Evolutionary conservation across 2,329 filamentous ascomycete species (phyloP).

Genomic region (Trichoderma atroviride): DNA sequence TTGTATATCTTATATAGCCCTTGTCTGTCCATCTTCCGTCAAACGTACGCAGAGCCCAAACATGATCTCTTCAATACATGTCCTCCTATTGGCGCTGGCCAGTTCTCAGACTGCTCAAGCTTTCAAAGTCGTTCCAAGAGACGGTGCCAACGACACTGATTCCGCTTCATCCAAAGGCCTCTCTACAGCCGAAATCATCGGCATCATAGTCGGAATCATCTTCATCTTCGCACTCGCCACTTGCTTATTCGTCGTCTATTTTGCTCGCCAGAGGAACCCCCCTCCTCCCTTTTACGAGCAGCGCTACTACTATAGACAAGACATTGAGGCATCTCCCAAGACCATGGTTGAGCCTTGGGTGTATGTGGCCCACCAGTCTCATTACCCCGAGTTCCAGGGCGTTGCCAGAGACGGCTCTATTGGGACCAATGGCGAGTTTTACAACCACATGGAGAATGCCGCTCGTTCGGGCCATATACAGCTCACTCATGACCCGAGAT

Average conservation of each 20-base stretch:
- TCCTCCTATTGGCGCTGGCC: constrained; percentile 30
- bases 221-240: constrained; percentile 47
- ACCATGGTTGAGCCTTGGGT: constrained; percentile 32
- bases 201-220: constrained; percentile 53
- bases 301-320: constrained; percentile 26
- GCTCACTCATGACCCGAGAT: constrained; percentile 38
- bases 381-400: constrained; percentile 13
- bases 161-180: constrained; percentile 39
- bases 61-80: constrained; percentile 19
- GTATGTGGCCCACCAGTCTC: constrained; percentile 35
- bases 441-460: constrained; percentile 43
- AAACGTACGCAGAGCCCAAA: constrained; percentile 1
- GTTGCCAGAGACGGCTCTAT: constrained; percentile 31
- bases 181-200: constrained; percentile 54
- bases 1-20: background rate
- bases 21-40: background rate
- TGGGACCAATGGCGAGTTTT: constrained; percentile 44
- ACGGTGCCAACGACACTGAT: constrained; percentile 46
- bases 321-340: constrained; percentile 29
- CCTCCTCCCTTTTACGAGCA: constrained; percentile 33
- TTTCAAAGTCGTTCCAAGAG: background rate
- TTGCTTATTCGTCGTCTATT: constrained; percentile 53
- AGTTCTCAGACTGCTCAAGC: constrained; percentile 32
- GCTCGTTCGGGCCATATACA: constrained; percentile 27
- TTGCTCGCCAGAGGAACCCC: constrained; percentile 44